Conservation (phyloP, 371 early-diverging fungal species). For the Mucor mucedo region DNA sequence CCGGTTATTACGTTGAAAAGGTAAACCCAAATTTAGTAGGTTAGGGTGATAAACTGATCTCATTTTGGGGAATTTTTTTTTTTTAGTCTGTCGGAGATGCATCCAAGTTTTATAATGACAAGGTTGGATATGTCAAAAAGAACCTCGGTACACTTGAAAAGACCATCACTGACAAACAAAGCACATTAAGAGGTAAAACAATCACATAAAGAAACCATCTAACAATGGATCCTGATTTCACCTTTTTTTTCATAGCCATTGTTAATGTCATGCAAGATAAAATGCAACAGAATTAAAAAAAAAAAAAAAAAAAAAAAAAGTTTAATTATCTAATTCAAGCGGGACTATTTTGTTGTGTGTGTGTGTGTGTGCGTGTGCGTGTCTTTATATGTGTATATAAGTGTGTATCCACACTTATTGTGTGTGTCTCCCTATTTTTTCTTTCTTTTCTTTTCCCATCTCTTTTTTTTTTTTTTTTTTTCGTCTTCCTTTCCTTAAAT, state of each 20-base stretch:
- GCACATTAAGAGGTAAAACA: slow-evolving; percentile 68
- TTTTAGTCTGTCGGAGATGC: slow-evolving; percentile 73
- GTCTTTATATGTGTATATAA: not conserved
- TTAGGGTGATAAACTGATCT: not conserved
- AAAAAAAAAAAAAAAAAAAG: slow-evolving; percentile 8
- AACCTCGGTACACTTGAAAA: slow-evolving; percentile 79
- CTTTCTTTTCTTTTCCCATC: not conserved
- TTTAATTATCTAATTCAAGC: not conserved
- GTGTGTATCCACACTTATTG: not conserved
- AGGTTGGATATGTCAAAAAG: slow-evolving; percentile 74
- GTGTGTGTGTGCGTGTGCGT: not conserved
- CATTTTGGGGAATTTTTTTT: not conserved
- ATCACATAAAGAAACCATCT: too few species aligned
- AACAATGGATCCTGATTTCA: not conserved
- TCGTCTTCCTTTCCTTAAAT: slow-evolving; percentile 1
- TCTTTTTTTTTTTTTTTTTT: slow-evolving; percentile 15
- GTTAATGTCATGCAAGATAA: slow-evolving; percentile 61
- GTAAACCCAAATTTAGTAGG: slow-evolving; percentile 36
- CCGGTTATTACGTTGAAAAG: slow-evolving; percentile 96
- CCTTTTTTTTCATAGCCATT: slow-evolving; percentile 34
- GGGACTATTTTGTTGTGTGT: not conserved
- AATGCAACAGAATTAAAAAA: slow-evolving; percentile 48
- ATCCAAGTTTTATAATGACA: slow-evolving; percentile 76
- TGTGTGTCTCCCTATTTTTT: not conserved
- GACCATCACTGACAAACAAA: slow-evolving; percentile 77